Evolutionary conservation across 768 basidiomycete genomes (phyloP).

Genomic region (Pluteus cervinus): DNA sequence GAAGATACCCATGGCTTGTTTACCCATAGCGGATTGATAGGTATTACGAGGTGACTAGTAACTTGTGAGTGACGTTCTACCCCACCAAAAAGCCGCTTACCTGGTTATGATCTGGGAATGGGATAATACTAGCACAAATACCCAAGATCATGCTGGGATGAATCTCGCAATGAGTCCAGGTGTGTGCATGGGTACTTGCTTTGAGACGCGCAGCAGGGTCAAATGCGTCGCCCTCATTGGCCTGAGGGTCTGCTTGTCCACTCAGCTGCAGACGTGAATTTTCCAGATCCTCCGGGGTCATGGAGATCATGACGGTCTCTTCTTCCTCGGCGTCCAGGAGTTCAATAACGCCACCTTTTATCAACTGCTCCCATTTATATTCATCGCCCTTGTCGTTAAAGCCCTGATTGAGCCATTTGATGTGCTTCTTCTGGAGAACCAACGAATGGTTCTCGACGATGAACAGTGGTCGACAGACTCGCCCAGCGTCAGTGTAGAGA

Average conservation of each 20-base stretch:
- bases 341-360: constrained; percentile 88
- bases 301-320: constrained; percentile 99
- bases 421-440: constrained; percentile 75
- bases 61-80: constrained; percentile 1
- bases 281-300: constrained; percentile 96
- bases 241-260: constrained; percentile 49
- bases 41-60: constrained; percentile 96
- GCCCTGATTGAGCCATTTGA: constrained; percentile 61
- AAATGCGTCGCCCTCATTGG: constrained; percentile 64
- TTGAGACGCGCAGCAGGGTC: constrained; percentile 89
- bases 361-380: constrained; percentile 79
- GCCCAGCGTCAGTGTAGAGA: constrained; percentile 93
- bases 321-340: constrained; percentile 97
- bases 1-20: constrained; percentile 99
- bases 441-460: constrained; percentile 92
- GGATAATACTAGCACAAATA: constrained; percentile 97
- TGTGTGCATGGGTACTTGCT: constrained; percentile 76
- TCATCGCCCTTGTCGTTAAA: constrained; percentile 55
- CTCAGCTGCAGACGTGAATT: constrained; percentile 64
- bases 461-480: constrained; percentile 95
- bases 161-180: constrained; percentile 99
- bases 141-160: constrained; percentile 99
- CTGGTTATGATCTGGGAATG: constrained; percentile 99
- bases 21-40: constrained; percentile 99
- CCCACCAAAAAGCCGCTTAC: constrained; percentile 34